A percentile compares a stretch with the other conserved stretches of the same genome.
These are phyloP conservation scores for Neohortaea acidophila DNA, from an alignment of 495 filamentous ascomycete species.

Conservation along the genomic window DNA sequence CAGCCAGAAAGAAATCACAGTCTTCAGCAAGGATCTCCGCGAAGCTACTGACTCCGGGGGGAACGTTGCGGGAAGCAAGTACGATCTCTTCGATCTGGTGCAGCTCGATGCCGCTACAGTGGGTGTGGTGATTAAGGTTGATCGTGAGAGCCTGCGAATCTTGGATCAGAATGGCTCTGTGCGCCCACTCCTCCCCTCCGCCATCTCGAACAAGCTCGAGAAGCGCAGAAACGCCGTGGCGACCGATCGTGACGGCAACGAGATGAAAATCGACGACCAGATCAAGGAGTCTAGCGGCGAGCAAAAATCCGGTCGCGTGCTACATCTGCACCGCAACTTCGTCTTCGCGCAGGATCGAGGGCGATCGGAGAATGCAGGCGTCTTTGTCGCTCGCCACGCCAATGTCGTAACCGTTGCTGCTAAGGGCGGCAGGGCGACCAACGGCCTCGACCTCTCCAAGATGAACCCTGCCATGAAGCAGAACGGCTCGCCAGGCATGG, in stretches of 20 bases:
- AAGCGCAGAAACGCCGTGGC: slow-evolving; percentile 70
- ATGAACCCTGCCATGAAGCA: slow-evolving; percentile 83
- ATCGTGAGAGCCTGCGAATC: slow-evolving; percentile 77
- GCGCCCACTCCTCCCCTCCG: slow-evolving; percentile 71
- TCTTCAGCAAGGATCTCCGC: slow-evolving; percentile 93
- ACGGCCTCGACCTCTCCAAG: slow-evolving; percentile 60
- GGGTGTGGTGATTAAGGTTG: slow-evolving; percentile 84
- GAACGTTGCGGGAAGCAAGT: slow-evolving; percentile 56
- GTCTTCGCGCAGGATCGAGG: slow-evolving; percentile 74
- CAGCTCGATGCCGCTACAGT: slow-evolving; percentile 88
- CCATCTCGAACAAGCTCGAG: slow-evolving; percentile 74
- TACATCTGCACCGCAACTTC: slow-evolving; percentile 81
- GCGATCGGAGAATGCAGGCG: slow-evolving; percentile 74
- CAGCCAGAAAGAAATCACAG: slow-evolving; percentile 81
- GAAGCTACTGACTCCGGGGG: slow-evolving; percentile 82
- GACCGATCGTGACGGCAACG: slow-evolving; percentile 82
- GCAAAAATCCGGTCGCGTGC: slow-evolving; percentile 66
- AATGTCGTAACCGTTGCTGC: slow-evolving; percentile 81
- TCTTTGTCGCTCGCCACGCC: slow-evolving; percentile 73
- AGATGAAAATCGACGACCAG: slow-evolving; percentile 80
- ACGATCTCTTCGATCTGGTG: slow-evolving; percentile 81
- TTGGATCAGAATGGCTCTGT: slow-evolving; percentile 78
- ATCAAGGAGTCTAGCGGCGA: slow-evolving; percentile 84
- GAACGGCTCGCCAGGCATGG: slow-evolving; percentile 27
- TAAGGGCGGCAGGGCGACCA: slow-evolving; percentile 58